Percentiles rank a stretch among this genome's conserved stretches.
Conservation (phyloP, 495 filamentous ascomycete species). For the Penicillium ucsense region DNA sequence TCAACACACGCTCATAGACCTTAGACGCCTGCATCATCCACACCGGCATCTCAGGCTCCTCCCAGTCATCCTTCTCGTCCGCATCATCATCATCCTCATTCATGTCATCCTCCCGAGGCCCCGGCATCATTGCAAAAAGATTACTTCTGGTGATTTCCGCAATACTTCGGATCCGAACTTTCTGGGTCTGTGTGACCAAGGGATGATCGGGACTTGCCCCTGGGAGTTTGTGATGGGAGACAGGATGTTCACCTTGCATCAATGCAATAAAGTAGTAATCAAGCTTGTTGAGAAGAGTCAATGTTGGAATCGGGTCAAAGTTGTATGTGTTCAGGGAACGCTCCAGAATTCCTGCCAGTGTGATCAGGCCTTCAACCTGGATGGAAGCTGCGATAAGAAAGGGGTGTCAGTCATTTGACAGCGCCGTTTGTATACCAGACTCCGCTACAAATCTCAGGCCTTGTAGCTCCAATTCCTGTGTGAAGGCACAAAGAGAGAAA, state of each 20-base stretch:
- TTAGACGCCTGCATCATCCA: conserved; percentile 9
- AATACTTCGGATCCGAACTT: conserved; percentile 70
- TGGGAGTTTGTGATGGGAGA: conserved; percentile 53
- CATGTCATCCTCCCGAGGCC: background rate
- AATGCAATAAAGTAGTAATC: conserved; percentile 69
- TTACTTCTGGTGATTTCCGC: conserved; percentile 46
- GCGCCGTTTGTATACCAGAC: background rate
- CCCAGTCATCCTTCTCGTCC: conserved; percentile 21
- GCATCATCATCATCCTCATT: conserved; percentile 8
- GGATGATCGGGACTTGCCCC: conserved; percentile 47
- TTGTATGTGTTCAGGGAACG: conserved; percentile 57
- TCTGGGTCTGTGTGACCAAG: conserved; percentile 55
- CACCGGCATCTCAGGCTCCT: conserved; percentile 28
- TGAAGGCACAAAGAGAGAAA: too few species aligned
- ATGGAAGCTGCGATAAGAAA: conserved; percentile 49
- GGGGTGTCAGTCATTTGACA: background rate
- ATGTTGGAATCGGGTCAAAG: conserved; percentile 53
- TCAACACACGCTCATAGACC: background rate
- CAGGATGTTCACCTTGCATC: conserved; percentile 53
- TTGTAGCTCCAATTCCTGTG: too few species aligned
- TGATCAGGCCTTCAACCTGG: conserved; percentile 76
- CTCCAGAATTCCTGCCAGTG: conserved; percentile 58
- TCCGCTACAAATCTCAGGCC: too few species aligned
- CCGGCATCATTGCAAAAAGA: conserved; percentile 49
- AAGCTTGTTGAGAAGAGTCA: conserved; percentile 62